Percentiles rank a stretch among this genome's conserved stretches.
Conservation (phyloP, 2,329 filamentous ascomycete species). For the Tricladium varicosporioides region DNA sequence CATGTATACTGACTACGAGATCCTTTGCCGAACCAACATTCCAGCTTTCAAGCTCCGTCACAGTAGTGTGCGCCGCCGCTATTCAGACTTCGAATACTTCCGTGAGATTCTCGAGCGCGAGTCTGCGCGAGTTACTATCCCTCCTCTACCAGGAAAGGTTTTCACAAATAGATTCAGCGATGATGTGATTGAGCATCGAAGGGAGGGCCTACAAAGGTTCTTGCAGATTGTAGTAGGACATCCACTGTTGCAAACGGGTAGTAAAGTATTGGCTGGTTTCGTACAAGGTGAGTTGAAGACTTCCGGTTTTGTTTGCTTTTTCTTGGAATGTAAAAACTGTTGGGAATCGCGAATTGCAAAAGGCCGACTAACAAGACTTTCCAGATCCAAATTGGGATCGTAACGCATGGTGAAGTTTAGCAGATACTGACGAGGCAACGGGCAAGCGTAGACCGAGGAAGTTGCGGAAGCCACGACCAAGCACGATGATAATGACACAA, state of each 20-base stretch:
- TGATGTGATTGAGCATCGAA: slow-evolving; percentile 92
- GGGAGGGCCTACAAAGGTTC: slow-evolving; percentile 91
- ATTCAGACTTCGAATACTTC: slow-evolving; percentile 98
- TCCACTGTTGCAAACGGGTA: slow-evolving; percentile 93
- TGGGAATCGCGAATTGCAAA: background rate
- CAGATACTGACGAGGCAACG: slow-evolving; percentile 4
- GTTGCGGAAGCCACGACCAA: slow-evolving; percentile 41
- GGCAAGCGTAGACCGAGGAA: slow-evolving; percentile 39
- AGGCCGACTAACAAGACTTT: slow-evolving; percentile 17
- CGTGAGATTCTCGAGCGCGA: slow-evolving; percentile 97
- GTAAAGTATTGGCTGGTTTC: slow-evolving; percentile 93
- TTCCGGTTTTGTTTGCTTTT: background rate
- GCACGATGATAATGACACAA: slow-evolving; percentile 22
- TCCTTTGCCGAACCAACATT: slow-evolving; percentile 96
- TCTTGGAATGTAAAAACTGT: background rate
- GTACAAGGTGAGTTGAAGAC: slow-evolving; percentile 74
- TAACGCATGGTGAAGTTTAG: slow-evolving; percentile 70
- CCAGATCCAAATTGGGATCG: slow-evolving; percentile 86
- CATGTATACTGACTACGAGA: slow-evolving; percentile 99
- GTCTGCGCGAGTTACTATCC: slow-evolving; percentile 90
- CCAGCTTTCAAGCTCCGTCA: slow-evolving; percentile 95
- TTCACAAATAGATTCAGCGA: slow-evolving; percentile 98
- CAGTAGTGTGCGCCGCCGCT: slow-evolving; percentile 84
- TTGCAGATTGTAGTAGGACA: slow-evolving; percentile 97
- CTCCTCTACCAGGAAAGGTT: slow-evolving; percentile 92